Percentiles rank a stretch among this genome's conserved stretches.
Evolutionary conservation across 805 yeast genomes (phyloP).

Genomic region (Torulaspora indica): DNA sequence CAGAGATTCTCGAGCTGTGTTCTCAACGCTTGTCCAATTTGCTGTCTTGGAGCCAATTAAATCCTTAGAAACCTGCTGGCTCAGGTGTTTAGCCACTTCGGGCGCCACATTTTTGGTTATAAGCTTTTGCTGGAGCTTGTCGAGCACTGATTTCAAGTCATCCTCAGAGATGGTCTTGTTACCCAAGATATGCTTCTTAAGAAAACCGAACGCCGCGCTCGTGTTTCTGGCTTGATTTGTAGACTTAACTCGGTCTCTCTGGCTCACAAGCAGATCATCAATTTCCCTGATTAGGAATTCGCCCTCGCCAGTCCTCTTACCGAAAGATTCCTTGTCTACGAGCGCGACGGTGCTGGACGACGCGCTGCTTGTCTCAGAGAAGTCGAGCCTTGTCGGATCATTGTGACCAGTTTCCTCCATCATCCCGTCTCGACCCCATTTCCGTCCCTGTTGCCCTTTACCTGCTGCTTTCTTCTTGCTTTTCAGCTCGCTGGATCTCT

Average conservation of each 20-base stretch:
- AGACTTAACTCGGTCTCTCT: conserved; percentile 38
- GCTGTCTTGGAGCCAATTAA: conserved; percentile 69
- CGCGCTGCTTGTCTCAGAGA: conserved; percentile 40
- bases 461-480: conserved; percentile 19
- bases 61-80: conserved; percentile 63
- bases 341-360: conserved; percentile 16
- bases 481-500: conserved; percentile 15
- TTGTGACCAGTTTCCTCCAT: conserved; percentile 42
- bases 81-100: conserved; percentile 70
- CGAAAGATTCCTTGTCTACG: conserved; percentile 37
- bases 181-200: conserved; percentile 55
- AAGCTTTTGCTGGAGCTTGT: conserved; percentile 67
- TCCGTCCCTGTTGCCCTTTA: conserved; percentile 45
- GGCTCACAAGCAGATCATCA: conserved; percentile 36
- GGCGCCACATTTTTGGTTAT: conserved; percentile 88
- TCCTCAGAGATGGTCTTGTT: conserved; percentile 60
- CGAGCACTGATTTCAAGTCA: conserved; percentile 62
- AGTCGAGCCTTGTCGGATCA: conserved; percentile 48
- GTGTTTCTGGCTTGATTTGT: conserved; percentile 33
- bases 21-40: conserved; percentile 66
- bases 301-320: conserved; percentile 45
- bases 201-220: conserved; percentile 48
- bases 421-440: conserved; percentile 63
- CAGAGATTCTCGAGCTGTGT: conserved; percentile 64
- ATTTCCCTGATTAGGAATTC: conserved; percentile 64